Conservation (phyloP, 371 early-diverging fungal genomes). For the Ordospora pajunii region DNA sequence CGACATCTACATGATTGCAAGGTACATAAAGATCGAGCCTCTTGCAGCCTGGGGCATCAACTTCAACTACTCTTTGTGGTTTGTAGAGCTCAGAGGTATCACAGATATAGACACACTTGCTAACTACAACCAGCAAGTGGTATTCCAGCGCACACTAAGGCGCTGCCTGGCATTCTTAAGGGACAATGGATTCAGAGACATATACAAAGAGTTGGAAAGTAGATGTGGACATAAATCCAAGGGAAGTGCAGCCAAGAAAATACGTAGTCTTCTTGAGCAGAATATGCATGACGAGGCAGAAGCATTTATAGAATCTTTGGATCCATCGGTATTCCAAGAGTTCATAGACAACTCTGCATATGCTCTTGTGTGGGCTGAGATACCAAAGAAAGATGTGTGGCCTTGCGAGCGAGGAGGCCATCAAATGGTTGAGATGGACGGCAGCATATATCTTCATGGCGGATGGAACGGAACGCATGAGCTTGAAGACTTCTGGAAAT, state of each 20-base stretch:
- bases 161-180: background rate
- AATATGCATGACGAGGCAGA: constrained; percentile 68
- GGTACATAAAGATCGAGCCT: constrained; percentile 79
- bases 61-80: constrained; percentile 87
- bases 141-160: background rate
- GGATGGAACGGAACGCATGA: constrained; percentile 84
- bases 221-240: constrained; percentile 3
- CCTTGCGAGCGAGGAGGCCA: constrained; percentile 76
- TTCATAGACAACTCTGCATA: constrained; percentile 66
- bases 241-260: background rate
- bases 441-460: constrained; percentile 73
- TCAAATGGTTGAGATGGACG: constrained; percentile 77
- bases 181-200: constrained; percentile 39
- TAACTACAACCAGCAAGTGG: background rate
- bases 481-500: constrained; percentile 78
- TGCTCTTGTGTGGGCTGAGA: constrained; percentile 64
- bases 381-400: constrained; percentile 27
- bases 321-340: constrained; percentile 66
- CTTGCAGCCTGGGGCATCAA: constrained; percentile 75
- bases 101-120: background rate
- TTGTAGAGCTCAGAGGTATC: constrained; percentile 70
- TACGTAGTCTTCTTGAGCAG: constrained; percentile 64
- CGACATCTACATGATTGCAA: background rate
- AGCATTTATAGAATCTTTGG: constrained; percentile 60
- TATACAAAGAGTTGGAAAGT: constrained; percentile 64